Conservation (phyloP, 1,139 yeast genomes). For the Debaryomyces subglobosus region DNA sequence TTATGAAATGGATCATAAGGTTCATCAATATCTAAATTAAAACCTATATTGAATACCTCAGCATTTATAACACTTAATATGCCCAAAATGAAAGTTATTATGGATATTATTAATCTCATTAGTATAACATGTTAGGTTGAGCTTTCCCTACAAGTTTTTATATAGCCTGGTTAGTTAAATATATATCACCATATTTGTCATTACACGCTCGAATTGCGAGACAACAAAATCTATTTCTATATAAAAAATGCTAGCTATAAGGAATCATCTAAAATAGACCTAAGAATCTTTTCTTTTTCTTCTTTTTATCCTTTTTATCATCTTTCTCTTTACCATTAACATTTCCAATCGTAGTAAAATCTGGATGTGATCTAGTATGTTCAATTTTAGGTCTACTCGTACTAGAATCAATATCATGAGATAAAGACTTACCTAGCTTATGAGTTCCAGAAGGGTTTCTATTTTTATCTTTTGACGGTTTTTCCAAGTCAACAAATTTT, state of each 20-base stretch:
- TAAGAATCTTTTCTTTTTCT: constrained; percentile 42
- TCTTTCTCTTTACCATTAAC: constrained; percentile 5
- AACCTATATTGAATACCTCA: constrained; percentile 12
- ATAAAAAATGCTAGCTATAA: background rate
- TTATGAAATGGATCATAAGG: constrained; percentile 10
- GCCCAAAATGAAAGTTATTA: background rate
- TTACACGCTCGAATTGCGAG: background rate
- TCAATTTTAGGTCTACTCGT: constrained; percentile 37
- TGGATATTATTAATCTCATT: constrained; percentile 1
- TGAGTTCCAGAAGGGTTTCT: constrained; percentile 11
- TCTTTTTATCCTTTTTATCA: constrained; percentile 22
- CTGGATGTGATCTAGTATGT: constrained; percentile 48
- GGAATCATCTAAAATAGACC: constrained; percentile 26
- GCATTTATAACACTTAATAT: constrained; percentile 5
- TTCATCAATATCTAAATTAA: constrained; percentile 16
- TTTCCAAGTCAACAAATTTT: constrained; percentile 31
- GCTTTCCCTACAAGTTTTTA: background rate
- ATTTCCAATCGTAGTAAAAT: constrained; percentile 21
- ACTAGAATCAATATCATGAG: constrained; percentile 29
- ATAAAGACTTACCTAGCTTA: constrained; percentile 30
- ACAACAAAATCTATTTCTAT: background rate
- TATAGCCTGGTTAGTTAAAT: background rate
- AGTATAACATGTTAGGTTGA: background rate
- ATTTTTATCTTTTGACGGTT: constrained; percentile 16
- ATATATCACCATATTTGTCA: background rate